These are phyloP conservation scores for Exophiala sp. DNA, from an alignment of 2,329 filamentous ascomycete genomes.

Conservation along the genomic window DNA sequence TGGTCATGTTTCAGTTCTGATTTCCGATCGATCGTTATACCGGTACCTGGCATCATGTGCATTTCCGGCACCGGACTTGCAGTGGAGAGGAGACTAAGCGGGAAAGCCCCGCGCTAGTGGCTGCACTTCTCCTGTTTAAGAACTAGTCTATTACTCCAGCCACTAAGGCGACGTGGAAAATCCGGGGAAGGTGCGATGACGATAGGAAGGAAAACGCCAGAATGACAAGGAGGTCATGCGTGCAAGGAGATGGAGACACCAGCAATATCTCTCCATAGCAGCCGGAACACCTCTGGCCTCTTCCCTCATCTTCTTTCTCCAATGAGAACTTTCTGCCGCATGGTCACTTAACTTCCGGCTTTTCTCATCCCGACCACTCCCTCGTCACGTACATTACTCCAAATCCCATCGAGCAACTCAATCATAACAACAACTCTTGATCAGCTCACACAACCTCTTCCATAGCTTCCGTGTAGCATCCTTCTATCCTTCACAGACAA, in stretches of 20 bases:
- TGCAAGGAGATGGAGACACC: conserved; percentile 10
- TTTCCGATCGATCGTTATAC: not conserved
- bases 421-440: conserved; percentile 13
- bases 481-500: not conserved
- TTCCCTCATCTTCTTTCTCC: conserved; percentile 1
- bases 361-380: conserved; percentile 1
- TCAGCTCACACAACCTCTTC: not conserved
- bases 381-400: not conserved
- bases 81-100: not conserved
- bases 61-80: not conserved
- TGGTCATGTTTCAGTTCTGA: not conserved
- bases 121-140: not conserved
- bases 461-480: not conserved
- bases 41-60: not conserved
- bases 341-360: not conserved
- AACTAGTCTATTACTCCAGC: not conserved
- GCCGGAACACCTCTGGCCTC: conserved; percentile 3
- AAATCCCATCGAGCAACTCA: conserved; percentile 10
- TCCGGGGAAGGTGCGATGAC: conserved; percentile 22
- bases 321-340: not conserved
- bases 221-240: conserved; percentile 21
- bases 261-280: not conserved
- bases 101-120: conserved; percentile 17
- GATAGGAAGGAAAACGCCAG: conserved; percentile 19
- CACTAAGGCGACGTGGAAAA: conserved; percentile 8